Evolutionary conservation across 1,284 basidiomycete genomes (phyloP).

Genomic region (Leucoagaricus sp.): DNA sequence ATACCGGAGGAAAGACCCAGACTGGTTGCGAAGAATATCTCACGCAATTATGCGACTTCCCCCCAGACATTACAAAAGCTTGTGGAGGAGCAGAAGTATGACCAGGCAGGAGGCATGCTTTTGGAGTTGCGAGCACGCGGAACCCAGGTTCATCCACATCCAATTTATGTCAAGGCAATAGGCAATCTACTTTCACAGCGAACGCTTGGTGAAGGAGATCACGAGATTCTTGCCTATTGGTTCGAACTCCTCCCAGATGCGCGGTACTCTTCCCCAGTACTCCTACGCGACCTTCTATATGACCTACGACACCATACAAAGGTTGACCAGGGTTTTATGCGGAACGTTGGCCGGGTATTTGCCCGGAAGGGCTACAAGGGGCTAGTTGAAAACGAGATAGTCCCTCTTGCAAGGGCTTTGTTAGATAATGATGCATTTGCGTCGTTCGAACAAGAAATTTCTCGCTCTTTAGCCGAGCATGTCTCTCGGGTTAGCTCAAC

Average conservation of each 20-base stretch:
- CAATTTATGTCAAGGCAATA: constrained; percentile 34
- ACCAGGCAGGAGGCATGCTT: constrained; percentile 19
- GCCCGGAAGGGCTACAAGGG: constrained; percentile 29
- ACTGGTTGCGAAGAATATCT: not conserved
- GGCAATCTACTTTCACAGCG: constrained; percentile 22
- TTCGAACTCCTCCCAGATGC: constrained; percentile 38
- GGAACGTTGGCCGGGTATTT: constrained; percentile 27
- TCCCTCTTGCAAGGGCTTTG: constrained; percentile 1
- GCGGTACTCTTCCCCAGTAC: constrained; percentile 17
- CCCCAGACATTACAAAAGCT: constrained; percentile 11
- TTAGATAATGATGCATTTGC: not conserved
- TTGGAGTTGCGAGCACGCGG: constrained; percentile 23
- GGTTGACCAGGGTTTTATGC: constrained; percentile 22
- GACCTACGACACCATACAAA: constrained; percentile 20
- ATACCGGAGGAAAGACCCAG: constrained; percentile 1
- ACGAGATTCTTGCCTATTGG: constrained; percentile 36
- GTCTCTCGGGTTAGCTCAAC: not conserved
- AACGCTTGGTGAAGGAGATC: constrained; percentile 21
- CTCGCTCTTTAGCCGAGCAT: constrained; percentile 4
- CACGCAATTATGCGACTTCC: constrained; percentile 9
- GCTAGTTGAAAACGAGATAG: constrained; percentile 22
- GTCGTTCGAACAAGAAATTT: constrained; percentile 2
- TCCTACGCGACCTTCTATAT: constrained; percentile 19
- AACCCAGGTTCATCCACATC: constrained; percentile 30
- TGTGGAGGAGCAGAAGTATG: constrained; percentile 15